Evolutionary conservation across 2,329 filamentous ascomycete genomes (phyloP).

Genomic region (Aspergillus puulaauensis): DNA sequence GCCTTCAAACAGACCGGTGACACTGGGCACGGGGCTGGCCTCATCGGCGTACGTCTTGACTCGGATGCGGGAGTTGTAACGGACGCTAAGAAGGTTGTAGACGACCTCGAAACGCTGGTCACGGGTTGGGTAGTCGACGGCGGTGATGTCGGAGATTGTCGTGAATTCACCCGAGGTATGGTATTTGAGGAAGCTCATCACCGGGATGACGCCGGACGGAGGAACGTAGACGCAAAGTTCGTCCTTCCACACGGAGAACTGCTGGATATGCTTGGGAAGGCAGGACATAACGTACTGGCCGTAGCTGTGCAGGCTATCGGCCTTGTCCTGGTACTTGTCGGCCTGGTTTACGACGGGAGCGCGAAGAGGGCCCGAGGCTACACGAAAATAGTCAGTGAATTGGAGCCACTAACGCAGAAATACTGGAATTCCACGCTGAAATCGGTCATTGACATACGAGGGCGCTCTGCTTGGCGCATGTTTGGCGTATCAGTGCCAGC

Average conservation of each 20-base stretch:
- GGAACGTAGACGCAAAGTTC: constrained; percentile 93
- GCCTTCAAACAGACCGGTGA: constrained; percentile 84
- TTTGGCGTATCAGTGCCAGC: constrained; percentile 63
- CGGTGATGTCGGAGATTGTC: constrained; percentile 87
- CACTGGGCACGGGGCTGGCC: constrained; percentile 85
- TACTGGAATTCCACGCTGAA: neutral
- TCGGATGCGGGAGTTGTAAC: constrained; percentile 93
- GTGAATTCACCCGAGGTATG: constrained; percentile 98
- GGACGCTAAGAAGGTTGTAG: constrained; percentile 93
- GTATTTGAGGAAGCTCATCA: constrained; percentile 94
- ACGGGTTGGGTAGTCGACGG: constrained; percentile 91
- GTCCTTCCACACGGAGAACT: constrained; percentile 99
- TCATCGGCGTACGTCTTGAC: constrained; percentile 99
- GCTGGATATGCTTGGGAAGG: constrained; percentile 96
- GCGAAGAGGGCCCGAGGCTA: constrained; percentile 63
- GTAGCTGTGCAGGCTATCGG: constrained; percentile 86
- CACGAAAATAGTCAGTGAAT: constrained; percentile 11
- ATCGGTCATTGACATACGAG: constrained; percentile 41
- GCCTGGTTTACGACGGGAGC: constrained; percentile 83
- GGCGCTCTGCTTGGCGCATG: constrained; percentile 61
- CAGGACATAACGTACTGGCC: constrained; percentile 96
- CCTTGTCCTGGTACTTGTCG: constrained; percentile 88
- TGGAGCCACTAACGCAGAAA: neutral
- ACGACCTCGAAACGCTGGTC: constrained; percentile 97
- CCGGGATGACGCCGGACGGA: constrained; percentile 82